phyloP scores from a whole-genome alignment of 805 yeast species.

The Wickerhamiella qilinensis region DNA sequence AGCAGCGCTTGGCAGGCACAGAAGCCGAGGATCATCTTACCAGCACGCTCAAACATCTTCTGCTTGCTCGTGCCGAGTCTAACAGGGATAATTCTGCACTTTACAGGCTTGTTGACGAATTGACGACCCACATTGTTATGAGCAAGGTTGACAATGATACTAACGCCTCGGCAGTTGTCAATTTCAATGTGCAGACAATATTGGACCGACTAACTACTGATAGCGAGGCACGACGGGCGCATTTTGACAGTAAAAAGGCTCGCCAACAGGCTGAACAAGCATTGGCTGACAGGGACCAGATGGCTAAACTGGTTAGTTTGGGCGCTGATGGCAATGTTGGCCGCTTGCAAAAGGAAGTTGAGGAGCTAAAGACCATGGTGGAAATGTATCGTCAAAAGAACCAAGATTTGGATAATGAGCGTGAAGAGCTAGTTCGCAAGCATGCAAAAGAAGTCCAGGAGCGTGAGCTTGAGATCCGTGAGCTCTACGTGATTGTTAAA shows the following conservation, averaged over 20 bases:
- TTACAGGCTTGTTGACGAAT: slow-evolving; percentile 45
- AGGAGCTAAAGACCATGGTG: slow-evolving; percentile 45
- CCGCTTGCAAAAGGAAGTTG: slow-evolving; percentile 40
- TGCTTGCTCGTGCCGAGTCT: slow-evolving; percentile 29
- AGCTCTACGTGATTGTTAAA: slow-evolving; percentile 36
- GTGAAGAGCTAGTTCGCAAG: slow-evolving; percentile 40
- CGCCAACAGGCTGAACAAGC: slow-evolving; percentile 38
- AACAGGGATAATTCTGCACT: slow-evolving; percentile 30
- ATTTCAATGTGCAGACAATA: slow-evolving; percentile 59
- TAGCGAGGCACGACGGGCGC: slow-evolving; percentile 67
- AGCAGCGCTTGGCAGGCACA: slow-evolving; percentile 40
- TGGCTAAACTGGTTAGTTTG: slow-evolving; percentile 47
- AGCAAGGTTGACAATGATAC: slow-evolving; percentile 33
- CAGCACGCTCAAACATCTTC: slow-evolving; percentile 51
- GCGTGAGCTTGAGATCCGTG: slow-evolving; percentile 44
- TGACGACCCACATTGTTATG: slow-evolving; percentile 33
- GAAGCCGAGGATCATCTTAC: slow-evolving; percentile 42
- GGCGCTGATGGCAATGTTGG: slow-evolving; percentile 67
- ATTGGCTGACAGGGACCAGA: slow-evolving; percentile 40
- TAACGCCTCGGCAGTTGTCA: slow-evolving; percentile 34
- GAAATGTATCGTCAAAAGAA: slow-evolving; percentile 44
- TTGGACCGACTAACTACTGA: slow-evolving; percentile 65
- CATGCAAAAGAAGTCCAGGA: slow-evolving; percentile 22
- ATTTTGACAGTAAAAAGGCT: slow-evolving; percentile 36
- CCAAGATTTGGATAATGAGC: slow-evolving; percentile 40